Percentiles rank a stretch among this genome's conserved stretches.
Evolutionary conservation across 257 asterid genomes (phyloP).

Genomic region (Agastache rugosa): DNA sequence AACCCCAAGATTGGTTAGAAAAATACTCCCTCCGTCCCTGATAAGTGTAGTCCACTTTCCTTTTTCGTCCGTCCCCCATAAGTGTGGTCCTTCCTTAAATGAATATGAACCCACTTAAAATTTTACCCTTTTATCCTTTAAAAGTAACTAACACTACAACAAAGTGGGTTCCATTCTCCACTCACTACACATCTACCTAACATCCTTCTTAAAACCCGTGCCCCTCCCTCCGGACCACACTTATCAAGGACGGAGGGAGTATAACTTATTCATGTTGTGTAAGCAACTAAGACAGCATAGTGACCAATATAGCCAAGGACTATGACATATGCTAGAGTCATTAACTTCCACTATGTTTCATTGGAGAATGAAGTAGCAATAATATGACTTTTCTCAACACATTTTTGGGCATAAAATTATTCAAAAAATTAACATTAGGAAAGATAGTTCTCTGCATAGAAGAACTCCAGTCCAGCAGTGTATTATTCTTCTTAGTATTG

Average conservation of each 20-base stretch:
- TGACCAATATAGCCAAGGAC: background rate
- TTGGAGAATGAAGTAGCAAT: background rate
- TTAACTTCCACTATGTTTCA: background rate
- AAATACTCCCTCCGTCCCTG: too few species aligned
- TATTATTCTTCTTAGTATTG: background rate
- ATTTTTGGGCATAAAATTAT: background rate
- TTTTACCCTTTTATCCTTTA: too few species aligned
- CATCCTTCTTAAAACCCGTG: too few species aligned
- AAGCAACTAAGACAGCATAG: background rate
- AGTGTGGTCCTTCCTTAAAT: too few species aligned
- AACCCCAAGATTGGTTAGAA: conserved; percentile 30
- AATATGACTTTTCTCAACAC: background rate
- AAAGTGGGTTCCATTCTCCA: too few species aligned
- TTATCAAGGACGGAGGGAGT: too few species aligned
- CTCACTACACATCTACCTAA: too few species aligned
- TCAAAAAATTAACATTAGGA: background rate
- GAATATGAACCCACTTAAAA: too few species aligned
- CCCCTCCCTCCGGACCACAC: too few species aligned
- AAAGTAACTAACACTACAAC: too few species aligned
- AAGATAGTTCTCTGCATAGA: conserved; percentile 6
- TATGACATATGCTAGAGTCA: background rate
- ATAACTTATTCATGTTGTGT: background rate
- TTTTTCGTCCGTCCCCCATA: too few species aligned
- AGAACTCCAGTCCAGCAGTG: background rate
- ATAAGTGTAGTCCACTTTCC: too few species aligned